phyloP scores from a whole-genome alignment of 2,329 filamentous ascomycete species.

The Xenosphaeropsis pyriputrescens region DNA sequence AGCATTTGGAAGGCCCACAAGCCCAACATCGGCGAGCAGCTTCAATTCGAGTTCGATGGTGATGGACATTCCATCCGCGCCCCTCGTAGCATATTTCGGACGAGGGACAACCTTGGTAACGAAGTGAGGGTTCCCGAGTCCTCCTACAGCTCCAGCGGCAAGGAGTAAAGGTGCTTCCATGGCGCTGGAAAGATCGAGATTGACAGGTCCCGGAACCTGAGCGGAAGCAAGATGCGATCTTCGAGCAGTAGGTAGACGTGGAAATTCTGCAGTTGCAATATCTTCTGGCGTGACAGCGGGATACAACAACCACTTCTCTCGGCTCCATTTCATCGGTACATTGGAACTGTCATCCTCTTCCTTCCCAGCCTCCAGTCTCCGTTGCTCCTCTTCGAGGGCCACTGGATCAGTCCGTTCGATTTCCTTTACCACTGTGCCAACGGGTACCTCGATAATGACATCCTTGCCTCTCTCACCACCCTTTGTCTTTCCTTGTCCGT shows the following conservation, averaged over 20 bases:
- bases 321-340: conserved; percentile 24
- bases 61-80: conserved; percentile 65
- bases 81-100: conserved; percentile 80
- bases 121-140: conserved; percentile 89
- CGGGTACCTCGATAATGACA: conserved; percentile 75
- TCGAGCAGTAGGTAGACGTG: conserved; percentile 36
- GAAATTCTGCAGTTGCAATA: conserved; percentile 43
- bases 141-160: conserved; percentile 76
- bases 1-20: conserved; percentile 90
- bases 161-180: conserved; percentile 77
- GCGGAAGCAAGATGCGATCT: conserved; percentile 33
- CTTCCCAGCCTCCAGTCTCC: conserved; percentile 21
- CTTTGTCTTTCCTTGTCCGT: conserved; percentile 59
- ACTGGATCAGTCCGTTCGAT: conserved; percentile 65
- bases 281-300: conserved; percentile 66
- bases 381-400: conserved; percentile 44
- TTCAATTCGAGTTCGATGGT: conserved; percentile 83
- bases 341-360: conserved; percentile 13
- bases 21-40: conserved; percentile 83
- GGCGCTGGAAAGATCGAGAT: conserved; percentile 57
- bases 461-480: conserved; percentile 76
- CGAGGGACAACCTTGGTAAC: conserved; percentile 57
- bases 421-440: conserved; percentile 83
- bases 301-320: conserved; percentile 75
- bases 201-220: conserved; percentile 60